Evolutionary conservation across 1,139 yeast genomes (phyloP).

Genomic region (Protomyces pachydermus): DNA sequence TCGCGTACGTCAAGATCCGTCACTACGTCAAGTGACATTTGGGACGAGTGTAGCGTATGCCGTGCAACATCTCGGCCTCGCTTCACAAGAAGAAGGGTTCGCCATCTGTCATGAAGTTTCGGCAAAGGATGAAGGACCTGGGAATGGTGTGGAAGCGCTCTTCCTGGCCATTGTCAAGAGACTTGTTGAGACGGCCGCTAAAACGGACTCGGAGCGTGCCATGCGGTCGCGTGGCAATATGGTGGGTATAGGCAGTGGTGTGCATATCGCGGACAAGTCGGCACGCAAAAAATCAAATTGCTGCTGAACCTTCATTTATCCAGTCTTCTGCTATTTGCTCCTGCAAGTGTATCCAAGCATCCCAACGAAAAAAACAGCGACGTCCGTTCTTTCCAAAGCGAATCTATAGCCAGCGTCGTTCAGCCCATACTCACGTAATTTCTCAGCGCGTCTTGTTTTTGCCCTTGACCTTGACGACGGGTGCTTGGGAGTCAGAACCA

Average conservation of each 20-base stretch:
- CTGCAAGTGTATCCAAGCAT: no score
- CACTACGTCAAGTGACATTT: conserved; percentile 40
- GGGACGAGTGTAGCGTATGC: conserved; percentile 42
- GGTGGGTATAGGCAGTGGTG: background rate
- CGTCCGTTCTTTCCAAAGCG: no score
- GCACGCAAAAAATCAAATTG: conserved; percentile 6
- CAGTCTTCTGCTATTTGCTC: no score
- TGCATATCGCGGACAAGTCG: conserved; percentile 18
- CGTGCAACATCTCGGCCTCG: conserved; percentile 34
- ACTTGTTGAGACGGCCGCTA: conserved; percentile 9
- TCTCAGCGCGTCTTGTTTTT: no score
- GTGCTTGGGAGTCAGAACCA: background rate
- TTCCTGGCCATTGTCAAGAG: conserved; percentile 7
- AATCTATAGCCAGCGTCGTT: no score
- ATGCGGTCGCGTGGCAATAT: conserved; percentile 4
- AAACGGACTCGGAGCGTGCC: conserved; percentile 12
- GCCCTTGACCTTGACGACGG: no score
- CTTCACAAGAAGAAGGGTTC: conserved; percentile 6
- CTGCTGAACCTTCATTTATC: conserved; percentile 1
- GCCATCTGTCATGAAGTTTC: conserved; percentile 27
- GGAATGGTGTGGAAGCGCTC: conserved; percentile 34
- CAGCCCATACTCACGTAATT: no score
- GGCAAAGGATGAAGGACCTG: conserved; percentile 32
- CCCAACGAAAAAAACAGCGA: no score
- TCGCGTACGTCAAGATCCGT: conserved; percentile 44